Percentiles rank a stretch among this genome's conserved stretches.
Conservation (phyloP, 2,329 filamentous ascomycete genomes). For the Massarina eburnea region DNA sequence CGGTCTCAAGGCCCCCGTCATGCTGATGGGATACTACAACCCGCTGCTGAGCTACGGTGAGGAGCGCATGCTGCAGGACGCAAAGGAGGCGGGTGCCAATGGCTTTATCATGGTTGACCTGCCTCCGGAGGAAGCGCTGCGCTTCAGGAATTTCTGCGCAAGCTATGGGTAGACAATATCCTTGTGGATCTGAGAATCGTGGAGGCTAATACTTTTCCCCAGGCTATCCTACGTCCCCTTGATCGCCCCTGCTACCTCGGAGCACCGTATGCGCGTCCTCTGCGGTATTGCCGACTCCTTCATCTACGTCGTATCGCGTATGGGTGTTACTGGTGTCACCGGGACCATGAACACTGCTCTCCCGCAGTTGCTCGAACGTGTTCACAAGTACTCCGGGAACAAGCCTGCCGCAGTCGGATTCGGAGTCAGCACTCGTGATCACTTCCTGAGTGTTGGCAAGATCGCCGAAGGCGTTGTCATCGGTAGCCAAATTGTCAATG, state of each 20-base stretch:
- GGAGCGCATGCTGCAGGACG: slow-evolving; percentile 81
- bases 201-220: slow-evolving; percentile 12
- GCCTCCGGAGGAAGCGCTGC: slow-evolving; percentile 91
- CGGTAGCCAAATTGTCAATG: slow-evolving; percentile 90
- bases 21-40: slow-evolving; percentile 99
- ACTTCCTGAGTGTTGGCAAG: slow-evolving; percentile 81
- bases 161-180: slow-evolving; percentile 64
- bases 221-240: slow-evolving; percentile 94
- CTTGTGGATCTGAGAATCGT: slow-evolving; percentile 7
- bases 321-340: slow-evolving; percentile 92
- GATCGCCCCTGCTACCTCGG: slow-evolving; percentile 90
- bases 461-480: slow-evolving; percentile 95
- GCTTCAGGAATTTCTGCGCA: slow-evolving; percentile 83
- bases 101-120: slow-evolving; percentile 97
- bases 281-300: slow-evolving; percentile 98
- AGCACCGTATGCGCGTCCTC: slow-evolving; percentile 89
- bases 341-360: slow-evolving; percentile 80
- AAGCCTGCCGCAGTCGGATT: slow-evolving; percentile 92
- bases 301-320: slow-evolving; percentile 96
- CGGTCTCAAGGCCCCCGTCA: slow-evolving; percentile 77
- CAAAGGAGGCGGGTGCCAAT: slow-evolving; percentile 81
- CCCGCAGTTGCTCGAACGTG: slow-evolving; percentile 77
- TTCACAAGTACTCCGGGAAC: slow-evolving; percentile 90
- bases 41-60: slow-evolving; percentile 93
- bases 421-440: slow-evolving; percentile 91